Percentiles rank a stretch among this genome's conserved stretches.
phyloP scores from a whole-genome alignment of 176 grass and related monocot genomes.

The Typha latifolia region DNA sequence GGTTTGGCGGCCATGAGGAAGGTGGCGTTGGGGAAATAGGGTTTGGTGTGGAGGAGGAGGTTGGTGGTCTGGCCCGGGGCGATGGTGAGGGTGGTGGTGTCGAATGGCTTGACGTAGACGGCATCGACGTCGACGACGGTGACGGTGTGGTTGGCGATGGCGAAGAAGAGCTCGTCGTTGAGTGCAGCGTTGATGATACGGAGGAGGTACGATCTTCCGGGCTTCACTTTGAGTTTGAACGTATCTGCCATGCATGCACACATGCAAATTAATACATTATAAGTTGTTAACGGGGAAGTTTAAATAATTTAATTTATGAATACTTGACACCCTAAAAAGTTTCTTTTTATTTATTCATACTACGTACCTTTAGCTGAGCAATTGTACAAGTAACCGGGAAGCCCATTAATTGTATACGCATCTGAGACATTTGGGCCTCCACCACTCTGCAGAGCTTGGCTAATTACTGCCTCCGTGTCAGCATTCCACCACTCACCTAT shows the following conservation, averaged over 20 bases:
- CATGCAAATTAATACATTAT: not conserved
- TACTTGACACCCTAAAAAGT: not conserved
- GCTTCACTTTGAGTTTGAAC: conserved; percentile 42
- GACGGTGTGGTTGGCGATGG: conserved; percentile 57
- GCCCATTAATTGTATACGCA: conserved; percentile 72
- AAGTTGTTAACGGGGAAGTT: not conserved
- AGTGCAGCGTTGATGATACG: conserved; percentile 75
- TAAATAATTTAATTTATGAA: not conserved
- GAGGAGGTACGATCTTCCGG: conserved; percentile 52
- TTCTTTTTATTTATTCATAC: not conserved
- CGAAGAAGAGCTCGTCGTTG: conserved; percentile 91
- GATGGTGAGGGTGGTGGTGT: conserved; percentile 39
- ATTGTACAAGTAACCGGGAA: conserved; percentile 54
- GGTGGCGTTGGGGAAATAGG: not conserved
- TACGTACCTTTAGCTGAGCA: conserved; percentile 32
- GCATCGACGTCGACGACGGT: conserved; percentile 66
- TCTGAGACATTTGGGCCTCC: conserved; percentile 72
- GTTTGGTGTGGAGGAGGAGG: conserved; percentile 42
- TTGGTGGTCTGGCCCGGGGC: conserved; percentile 58
- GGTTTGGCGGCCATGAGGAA: conserved; percentile 51
- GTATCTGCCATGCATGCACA: conserved; percentile 23
- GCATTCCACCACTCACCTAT: conserved; percentile 84
- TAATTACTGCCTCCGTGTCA: conserved; percentile 62
- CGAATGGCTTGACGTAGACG: conserved; percentile 63
- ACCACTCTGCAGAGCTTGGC: conserved; percentile 51